phyloP scores from a whole-genome alignment of 2,329 filamentous ascomycete genomes.

The Eurotiales sp. region DNA sequence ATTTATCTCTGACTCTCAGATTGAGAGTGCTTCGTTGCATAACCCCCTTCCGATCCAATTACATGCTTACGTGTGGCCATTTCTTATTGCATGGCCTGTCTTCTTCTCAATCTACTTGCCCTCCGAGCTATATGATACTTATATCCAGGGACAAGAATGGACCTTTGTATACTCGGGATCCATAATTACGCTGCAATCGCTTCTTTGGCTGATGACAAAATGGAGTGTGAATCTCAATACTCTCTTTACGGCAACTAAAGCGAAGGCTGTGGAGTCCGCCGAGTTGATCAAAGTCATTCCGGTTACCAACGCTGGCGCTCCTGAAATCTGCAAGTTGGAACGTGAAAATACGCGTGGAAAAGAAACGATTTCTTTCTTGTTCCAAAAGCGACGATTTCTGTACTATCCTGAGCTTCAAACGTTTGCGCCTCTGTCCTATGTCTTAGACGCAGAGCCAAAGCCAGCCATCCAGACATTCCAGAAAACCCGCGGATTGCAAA shows the following conservation, averaged over 20 bases:
- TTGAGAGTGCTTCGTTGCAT: slow-evolving; percentile 81
- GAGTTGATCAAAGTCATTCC: slow-evolving; percentile 90
- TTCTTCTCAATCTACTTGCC: slow-evolving; percentile 87
- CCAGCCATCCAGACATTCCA: slow-evolving; percentile 76
- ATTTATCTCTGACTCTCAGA: slow-evolving; percentile 89
- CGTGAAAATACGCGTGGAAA: slow-evolving; percentile 73
- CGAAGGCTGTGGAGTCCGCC: slow-evolving; percentile 67
- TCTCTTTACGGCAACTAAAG: slow-evolving; percentile 72
- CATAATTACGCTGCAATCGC: slow-evolving; percentile 81
- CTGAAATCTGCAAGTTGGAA: slow-evolving; percentile 80
- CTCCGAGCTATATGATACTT: slow-evolving; percentile 77
- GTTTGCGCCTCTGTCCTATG: slow-evolving; percentile 81
- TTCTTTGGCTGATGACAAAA: slow-evolving; percentile 93
- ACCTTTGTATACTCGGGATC: slow-evolving; percentile 90
- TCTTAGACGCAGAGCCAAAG: slow-evolving; percentile 80
- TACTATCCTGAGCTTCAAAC: slow-evolving; percentile 67
- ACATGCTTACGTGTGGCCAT: slow-evolving; percentile 91
- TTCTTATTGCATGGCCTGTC: slow-evolving; percentile 83
- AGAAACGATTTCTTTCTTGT: slow-evolving; percentile 80
- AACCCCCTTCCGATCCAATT: slow-evolving; percentile 76
- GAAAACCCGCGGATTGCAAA: slow-evolving; percentile 68
- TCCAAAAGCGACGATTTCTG: slow-evolving; percentile 96
- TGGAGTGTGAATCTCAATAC: slow-evolving; percentile 90
- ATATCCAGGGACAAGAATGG: slow-evolving; percentile 95
- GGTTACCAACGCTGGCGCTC: slow-evolving; percentile 77